Evolutionary conservation across 1,284 basidiomycete species (phyloP), one percentile per base, ranked within the genome.

Genomic region (Tilletia setariae): DNA sequence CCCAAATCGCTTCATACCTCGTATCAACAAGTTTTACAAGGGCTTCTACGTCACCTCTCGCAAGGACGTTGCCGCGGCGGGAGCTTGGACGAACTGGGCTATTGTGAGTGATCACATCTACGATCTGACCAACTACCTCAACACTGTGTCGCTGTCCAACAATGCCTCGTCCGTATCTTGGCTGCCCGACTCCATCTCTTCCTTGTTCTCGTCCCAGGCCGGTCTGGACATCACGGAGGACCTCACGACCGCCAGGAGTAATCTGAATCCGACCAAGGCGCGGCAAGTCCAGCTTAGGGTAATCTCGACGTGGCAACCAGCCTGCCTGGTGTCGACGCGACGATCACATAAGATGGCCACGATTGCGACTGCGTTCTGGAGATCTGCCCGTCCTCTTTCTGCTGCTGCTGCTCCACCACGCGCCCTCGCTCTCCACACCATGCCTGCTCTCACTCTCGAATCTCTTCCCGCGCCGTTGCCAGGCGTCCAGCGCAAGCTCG

Each of bases 111-210:
- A 85, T 59, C 85, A 86, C 42, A 82, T 98, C 35, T 98, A 91
- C 83, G 95, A 98, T 78, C 83, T 98, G 21, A 89, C 91, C 1
- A 91, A 98, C 84, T 98, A 98, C 79, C 85, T 95, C 77, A 86
- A 90, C 81, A 93, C 93, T 0, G 84, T 89, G 67, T 62, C 71
- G 21, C 44, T 68, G 68, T 66, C 72, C 80, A 81, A 88, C 25
- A 61, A 61, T 35, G 46, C 47, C 25, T 51, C 46, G 21, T 30
- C 30, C 25, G 35, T 32, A 21, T 28, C 28, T 8, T 98, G 94
- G 85, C 80, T 98, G 70, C 85, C 92, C 75, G 72, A 76, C 1
- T 85, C 85, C 67, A 82, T 98, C 71, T 86, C 88, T 1, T 84
- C 87, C 64, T 82, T 95, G 0, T 97, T 94, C 86, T 86, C 89